Base-by-base conservation (phyloP, 2,329 filamentous ascomycete species). In the Talaromyces sp. region DNA sequence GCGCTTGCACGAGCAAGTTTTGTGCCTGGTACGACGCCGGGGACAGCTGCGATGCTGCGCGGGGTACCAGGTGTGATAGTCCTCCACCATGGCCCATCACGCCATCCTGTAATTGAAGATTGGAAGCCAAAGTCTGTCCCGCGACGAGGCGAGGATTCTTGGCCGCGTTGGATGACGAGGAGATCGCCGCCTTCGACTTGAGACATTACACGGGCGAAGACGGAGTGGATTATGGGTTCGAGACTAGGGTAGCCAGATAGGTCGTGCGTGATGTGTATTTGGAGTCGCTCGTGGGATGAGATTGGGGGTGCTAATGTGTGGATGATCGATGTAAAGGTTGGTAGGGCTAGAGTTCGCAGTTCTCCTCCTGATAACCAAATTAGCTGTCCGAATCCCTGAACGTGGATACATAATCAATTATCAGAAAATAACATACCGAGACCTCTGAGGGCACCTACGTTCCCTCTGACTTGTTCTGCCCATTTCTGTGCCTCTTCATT, bases 191-290 rank as follows among this genome's bases (percentile, higher is more conserved):
- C 95, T 79, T 99, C 95, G 54, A 99, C 95, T 80, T 99, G 95
- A n/a, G 93, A 87, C 95, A 99, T 99, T 73, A 99, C 93, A 62
- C 93, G 89, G 63, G 90, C 90, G 81, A 99, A 99, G 68, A 95
- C 93, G 65, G 86, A 86, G 79, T 98, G 92, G 72, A 98, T 92
- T 63, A 97, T 85, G 19, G 94, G 93, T 75, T 98, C 94, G 71
- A 99, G 87, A 19, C 92, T 94, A 2, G 95, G 95, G 76, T 99
- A 99, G 70, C 92, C 92, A 70, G 93, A 88, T 50, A 99, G 87
- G 77, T 98, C 95, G 82, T 99, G 95, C 9, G 94, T 97, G 68
- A 95, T 96, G 81, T 99, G 95, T 72, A 99, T 98, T 72, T 96
- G 90, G 8, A 99, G 90, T 59, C 94, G 91, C 80, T 99, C 95